These are phyloP conservation scores for Magnusiomyces fungicola DNA, from an alignment of 1,139 yeast species.

Conservation along the genomic window DNA sequence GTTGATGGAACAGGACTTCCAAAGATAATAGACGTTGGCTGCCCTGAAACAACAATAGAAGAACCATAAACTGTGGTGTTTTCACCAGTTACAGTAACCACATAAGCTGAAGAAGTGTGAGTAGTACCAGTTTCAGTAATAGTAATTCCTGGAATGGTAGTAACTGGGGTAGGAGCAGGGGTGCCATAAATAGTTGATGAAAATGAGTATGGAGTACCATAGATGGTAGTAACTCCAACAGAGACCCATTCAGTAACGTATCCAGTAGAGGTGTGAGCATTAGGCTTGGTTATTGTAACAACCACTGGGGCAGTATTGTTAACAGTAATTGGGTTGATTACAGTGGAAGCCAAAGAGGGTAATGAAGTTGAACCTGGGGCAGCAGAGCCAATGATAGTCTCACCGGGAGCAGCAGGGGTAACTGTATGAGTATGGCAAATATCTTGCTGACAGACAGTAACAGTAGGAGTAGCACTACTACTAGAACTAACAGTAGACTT, in stretches of 20 bases:
- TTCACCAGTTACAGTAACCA: not conserved
- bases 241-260: not conserved
- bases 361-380: not conserved
- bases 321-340: no score
- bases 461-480: not conserved
- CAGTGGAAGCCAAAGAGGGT: no score
- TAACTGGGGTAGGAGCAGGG: not conserved
- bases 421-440: not conserved
- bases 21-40: not conserved
- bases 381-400: not conserved
- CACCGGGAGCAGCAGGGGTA: not conserved
- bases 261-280: not conserved
- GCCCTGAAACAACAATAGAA: not conserved
- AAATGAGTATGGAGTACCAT: not conserved
- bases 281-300: not conserved
- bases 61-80: conserved; percentile 1
- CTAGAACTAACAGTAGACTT: not conserved
- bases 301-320: conserved; percentile 3
- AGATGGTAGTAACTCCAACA: conserved; percentile 1
- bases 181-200: not conserved
- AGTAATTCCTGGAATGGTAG: conserved; percentile 4
- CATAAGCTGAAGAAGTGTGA: conserved; percentile 6
- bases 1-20: conserved; percentile 1
- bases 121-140: conserved; percentile 4
- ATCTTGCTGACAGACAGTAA: not conserved